Conservation (phyloP, 2,329 filamentous ascomycete species). For the Plenodomus tracheiphilus region DNA sequence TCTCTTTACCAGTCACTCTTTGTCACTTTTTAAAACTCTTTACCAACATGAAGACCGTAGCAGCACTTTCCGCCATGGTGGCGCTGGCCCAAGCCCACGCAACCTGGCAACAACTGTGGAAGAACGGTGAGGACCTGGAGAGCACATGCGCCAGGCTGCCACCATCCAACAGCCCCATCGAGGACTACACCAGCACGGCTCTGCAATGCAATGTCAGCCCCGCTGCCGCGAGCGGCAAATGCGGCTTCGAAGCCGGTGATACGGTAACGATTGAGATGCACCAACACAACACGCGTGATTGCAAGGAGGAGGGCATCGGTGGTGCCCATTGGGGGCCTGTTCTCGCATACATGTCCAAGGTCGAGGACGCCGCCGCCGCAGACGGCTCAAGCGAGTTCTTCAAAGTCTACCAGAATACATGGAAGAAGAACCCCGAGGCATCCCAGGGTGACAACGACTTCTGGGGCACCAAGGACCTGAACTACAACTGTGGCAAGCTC, state of each 20-base stretch:
- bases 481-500: constrained; percentile 43
- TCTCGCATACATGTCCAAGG: constrained; percentile 54
- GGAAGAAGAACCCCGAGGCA: constrained; percentile 32
- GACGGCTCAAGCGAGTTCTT: constrained; percentile 57
- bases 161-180: constrained; percentile 32
- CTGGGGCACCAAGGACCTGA: constrained; percentile 48
- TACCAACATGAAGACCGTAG: constrained; percentile 32
- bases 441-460: constrained; percentile 48
- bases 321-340: constrained; percentile 57
- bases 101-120: constrained; percentile 37
- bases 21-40: constrained; percentile 24
- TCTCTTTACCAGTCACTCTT: constrained; percentile 28
- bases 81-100: constrained; percentile 34
- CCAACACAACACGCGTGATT: constrained; percentile 28
- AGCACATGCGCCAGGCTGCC: constrained; percentile 34
- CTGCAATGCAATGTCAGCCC: constrained; percentile 36
- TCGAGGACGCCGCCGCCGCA: constrained; percentile 45
- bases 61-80: constrained; percentile 29
- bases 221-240: constrained; percentile 29
- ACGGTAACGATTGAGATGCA: constrained; percentile 38
- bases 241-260: constrained; percentile 29
- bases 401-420: constrained; percentile 50
- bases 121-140: constrained; percentile 35
- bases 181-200: constrained; percentile 36
- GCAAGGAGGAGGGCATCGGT: constrained; percentile 29